These are phyloP conservation scores for Begonia fuchsioides DNA, from an alignment of 306 rosid species.

Conservation along the genomic window DNA sequence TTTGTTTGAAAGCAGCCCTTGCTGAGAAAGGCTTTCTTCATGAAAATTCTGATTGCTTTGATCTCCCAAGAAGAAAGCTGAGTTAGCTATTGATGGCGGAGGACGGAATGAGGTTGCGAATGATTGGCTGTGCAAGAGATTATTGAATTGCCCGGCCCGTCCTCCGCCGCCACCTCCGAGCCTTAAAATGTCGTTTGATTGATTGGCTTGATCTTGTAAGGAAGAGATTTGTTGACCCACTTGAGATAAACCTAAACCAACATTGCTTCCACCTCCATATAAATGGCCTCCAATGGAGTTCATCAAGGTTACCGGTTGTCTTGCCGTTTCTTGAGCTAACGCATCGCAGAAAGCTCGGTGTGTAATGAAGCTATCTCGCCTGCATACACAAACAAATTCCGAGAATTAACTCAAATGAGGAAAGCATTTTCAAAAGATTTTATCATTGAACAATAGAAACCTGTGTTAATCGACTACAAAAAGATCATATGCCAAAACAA, in stretches of 20 bases:
- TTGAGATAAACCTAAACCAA: conserved; percentile 53
- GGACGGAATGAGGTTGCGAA: conserved; percentile 38
- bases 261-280: conserved; percentile 37
- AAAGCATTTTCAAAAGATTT: no score
- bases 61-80: conserved; percentile 31
- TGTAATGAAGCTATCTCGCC: conserved; percentile 41
- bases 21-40: conserved; percentile 22
- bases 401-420: no score
- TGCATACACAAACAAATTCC: conserved; percentile 4
- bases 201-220: conserved; percentile 27
- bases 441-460: no score
- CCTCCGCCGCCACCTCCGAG: conserved; percentile 16
- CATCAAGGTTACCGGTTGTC: conserved; percentile 41
- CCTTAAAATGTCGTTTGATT: conserved; percentile 38
- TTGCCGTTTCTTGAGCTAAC: conserved; percentile 38
- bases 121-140: conserved; percentile 28
- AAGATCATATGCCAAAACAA: no score
- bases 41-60: conserved; percentile 14
- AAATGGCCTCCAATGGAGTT: conserved; percentile 40
- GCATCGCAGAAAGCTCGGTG: conserved; percentile 44
- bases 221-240: conserved; percentile 30
- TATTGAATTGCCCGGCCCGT: conserved; percentile 25
- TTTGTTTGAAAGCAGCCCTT: conserved; percentile 28
- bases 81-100: conserved; percentile 16
- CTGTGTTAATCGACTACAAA: no score